A percentile compares a stretch with the other conserved stretches of the same genome.
These are phyloP conservation scores for Fraxinus americana DNA, from an alignment of 257 asterid genomes.

Conservation along the genomic window DNA sequence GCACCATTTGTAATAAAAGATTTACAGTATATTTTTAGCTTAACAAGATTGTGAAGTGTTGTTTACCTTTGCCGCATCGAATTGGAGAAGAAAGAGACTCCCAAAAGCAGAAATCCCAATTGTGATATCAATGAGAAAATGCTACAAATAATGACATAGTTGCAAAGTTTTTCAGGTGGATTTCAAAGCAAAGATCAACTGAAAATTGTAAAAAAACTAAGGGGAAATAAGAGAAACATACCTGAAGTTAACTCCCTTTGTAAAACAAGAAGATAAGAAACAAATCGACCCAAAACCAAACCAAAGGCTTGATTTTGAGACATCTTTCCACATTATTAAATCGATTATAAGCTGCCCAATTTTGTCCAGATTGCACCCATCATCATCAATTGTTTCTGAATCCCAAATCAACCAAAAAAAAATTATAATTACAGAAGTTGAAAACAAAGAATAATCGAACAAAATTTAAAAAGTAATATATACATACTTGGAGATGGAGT, in stretches of 20 bases:
- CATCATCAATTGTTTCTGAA: slow-evolving; percentile 45
- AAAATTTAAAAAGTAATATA: neutral
- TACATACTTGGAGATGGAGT: slow-evolving; percentile 56
- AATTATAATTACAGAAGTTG: neutral
- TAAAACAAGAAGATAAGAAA: slow-evolving; percentile 79
- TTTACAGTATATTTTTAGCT: neutral
- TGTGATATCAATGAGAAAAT: slow-evolving; percentile 76
- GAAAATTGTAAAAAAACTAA: neutral
- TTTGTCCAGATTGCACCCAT: slow-evolving; percentile 52
- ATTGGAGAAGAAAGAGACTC: slow-evolving; percentile 71
- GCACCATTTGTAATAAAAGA: neutral
- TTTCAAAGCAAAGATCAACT: neutral
- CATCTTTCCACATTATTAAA: slow-evolving; percentile 93
- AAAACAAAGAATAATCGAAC: neutral
- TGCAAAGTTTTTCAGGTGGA: neutral
- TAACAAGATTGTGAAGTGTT: neutral
- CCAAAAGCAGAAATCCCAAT: slow-evolving; percentile 72
- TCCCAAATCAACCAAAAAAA: slow-evolving; percentile 10
- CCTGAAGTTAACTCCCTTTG: slow-evolving; percentile 72
- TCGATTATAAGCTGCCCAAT: slow-evolving; percentile 55
- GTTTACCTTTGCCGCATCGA: slow-evolving; percentile 71
- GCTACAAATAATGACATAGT: slow-evolving; percentile 43
- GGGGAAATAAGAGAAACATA: slow-evolving; percentile 26
- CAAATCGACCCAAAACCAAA: slow-evolving; percentile 87
- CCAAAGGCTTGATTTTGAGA: slow-evolving; percentile 93